Evolutionary conservation across 2,329 filamentous ascomycete genomes (phyloP).

Genomic region (Fusarium hainanense): DNA sequence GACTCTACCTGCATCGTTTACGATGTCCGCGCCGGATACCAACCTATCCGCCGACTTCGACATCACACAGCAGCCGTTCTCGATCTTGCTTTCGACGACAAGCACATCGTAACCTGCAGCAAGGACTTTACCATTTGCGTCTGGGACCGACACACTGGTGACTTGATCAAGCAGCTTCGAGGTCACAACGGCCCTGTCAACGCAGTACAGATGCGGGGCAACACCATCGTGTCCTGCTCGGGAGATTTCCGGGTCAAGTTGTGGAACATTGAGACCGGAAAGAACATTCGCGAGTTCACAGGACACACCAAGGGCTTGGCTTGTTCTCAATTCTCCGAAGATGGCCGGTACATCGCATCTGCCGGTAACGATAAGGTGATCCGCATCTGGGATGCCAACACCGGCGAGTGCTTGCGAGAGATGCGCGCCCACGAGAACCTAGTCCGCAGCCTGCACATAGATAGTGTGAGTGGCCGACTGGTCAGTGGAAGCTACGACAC

Average conservation of each 20-base stretch:
- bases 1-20: slow-evolving; percentile 93
- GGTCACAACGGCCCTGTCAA: slow-evolving; percentile 95
- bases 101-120: slow-evolving; percentile 95
- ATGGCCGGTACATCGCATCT: slow-evolving; percentile 91
- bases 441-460: slow-evolving; percentile 90
- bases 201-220: slow-evolving; percentile 92
- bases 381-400: slow-evolving; percentile 94
- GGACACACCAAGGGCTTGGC: slow-evolving; percentile 94
- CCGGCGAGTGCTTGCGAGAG: slow-evolving; percentile 82
- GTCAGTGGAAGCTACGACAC: slow-evolving; percentile 95
- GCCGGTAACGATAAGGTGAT: slow-evolving; percentile 96
- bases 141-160: slow-evolving; percentile 86
- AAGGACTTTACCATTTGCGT: slow-evolving; percentile 95
- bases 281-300: slow-evolving; percentile 88
- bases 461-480: slow-evolving; percentile 85
- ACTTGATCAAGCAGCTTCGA: slow-evolving; percentile 79
- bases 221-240: slow-evolving; percentile 91
- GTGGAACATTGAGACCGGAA: slow-evolving; percentile 92
- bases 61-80: slow-evolving; percentile 90
- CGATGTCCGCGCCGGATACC: slow-evolving; percentile 81
- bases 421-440: slow-evolving; percentile 86
- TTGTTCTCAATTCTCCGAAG: slow-evolving; percentile 95
- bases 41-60: slow-evolving; percentile 79
- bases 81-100: slow-evolving; percentile 91
- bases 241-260: slow-evolving; percentile 94